phyloP scores from a whole-genome alignment of 768 basidiomycete genomes.

The Pulveroboletus ravenelii region DNA sequence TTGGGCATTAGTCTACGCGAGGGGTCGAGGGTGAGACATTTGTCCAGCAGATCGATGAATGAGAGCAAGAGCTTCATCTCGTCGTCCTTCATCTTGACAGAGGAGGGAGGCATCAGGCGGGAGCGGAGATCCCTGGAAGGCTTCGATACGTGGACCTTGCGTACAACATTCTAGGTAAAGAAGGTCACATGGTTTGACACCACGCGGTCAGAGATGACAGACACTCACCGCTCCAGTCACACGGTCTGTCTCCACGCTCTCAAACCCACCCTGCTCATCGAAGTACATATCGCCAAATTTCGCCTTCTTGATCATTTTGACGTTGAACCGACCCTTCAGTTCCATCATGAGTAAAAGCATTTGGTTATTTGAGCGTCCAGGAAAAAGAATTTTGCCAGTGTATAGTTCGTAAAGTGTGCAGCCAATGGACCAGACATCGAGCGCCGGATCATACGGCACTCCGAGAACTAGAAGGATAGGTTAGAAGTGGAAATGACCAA shows the following conservation, averaged over 20 bases:
- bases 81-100: conserved; percentile 81
- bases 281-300: conserved; percentile 92
- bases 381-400: conserved; percentile 96
- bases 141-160: conserved; percentile 80
- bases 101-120: conserved; percentile 74
- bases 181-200: conserved; percentile 18
- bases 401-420: conserved; percentile 96
- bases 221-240: conserved; percentile 75
- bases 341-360: conserved; percentile 99
- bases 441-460: conserved; percentile 86
- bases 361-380: conserved; percentile 94
- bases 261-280: conserved; percentile 86
- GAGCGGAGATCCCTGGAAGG: conserved; percentile 76
- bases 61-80: conserved; percentile 73
- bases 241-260: conserved; percentile 77
- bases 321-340: conserved; percentile 88
- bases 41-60: conserved; percentile 90
- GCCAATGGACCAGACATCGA: conserved; percentile 96
- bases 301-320: conserved; percentile 91
- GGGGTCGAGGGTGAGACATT: conserved; percentile 84
- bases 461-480: conserved; percentile 67
- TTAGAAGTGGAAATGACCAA: conserved; percentile 11
- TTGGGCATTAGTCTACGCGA: conserved; percentile 81
- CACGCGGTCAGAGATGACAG: conserved; percentile 3
- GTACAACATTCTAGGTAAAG: conserved; percentile 63